Conservation (phyloP, 2,329 filamentous ascomycete genomes). For the Fusarium secorum region DNA sequence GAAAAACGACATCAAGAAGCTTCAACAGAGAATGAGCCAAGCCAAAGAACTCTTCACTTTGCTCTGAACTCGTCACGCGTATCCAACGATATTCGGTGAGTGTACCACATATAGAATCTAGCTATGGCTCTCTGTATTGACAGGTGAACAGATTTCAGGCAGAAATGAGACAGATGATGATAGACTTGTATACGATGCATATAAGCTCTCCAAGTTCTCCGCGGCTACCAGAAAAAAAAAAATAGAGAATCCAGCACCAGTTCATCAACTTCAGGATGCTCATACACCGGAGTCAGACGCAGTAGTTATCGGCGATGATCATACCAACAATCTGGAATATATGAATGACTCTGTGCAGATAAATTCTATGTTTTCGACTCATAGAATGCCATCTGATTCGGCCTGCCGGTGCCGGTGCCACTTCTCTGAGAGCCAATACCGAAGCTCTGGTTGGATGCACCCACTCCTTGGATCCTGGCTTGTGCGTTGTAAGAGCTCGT, state of each 20-base stretch:
- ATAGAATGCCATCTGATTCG: fast-evolving
- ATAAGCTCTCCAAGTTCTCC: not conserved
- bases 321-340: fast-evolving
- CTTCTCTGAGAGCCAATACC: not conserved
- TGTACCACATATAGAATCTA: too few species aligned
- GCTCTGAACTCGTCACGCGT: not conserved
- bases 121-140: not conserved
- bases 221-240: not conserved
- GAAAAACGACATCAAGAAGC: constrained; percentile 6
- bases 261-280: not conserved
- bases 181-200: not conserved
- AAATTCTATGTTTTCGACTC: not conserved
- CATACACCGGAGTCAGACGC: too few species aligned
- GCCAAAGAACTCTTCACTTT: constrained; percentile 6
- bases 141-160: not conserved
- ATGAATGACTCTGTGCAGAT: not conserved
- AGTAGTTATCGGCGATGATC: fast-evolving
- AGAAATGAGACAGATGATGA: not conserved
- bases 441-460: not conserved
- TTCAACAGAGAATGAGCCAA: not conserved
- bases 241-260: too few species aligned
- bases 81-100: not conserved
- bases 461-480: constrained; percentile 20
- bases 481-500: not conserved
- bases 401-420: constrained; percentile 16